A percentile compares a stretch with the other conserved stretches of the same genome.
Conservation (phyloP, 768 basidiomycete genomes). For the Trametes maxima region DNA sequence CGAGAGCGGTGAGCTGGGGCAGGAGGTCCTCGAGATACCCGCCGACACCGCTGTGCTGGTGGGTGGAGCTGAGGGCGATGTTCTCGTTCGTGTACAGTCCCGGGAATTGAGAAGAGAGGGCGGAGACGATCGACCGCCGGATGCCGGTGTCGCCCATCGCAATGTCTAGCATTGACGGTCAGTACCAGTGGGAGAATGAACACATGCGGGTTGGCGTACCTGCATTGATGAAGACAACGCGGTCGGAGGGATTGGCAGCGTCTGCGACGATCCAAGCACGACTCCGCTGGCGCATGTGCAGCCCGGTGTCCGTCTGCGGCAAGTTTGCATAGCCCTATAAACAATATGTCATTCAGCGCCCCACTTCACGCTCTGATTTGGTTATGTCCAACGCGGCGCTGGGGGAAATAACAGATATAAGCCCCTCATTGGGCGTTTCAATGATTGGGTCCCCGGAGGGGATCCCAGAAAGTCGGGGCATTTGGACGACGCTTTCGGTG, state of each 20-base stretch:
- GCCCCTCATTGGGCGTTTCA: too few relatives aligned
- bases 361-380: background rate
- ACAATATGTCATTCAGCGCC: background rate
- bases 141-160: constrained; percentile 82
- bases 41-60: constrained; percentile 77
- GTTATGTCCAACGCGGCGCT: background rate
- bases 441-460: too few relatives aligned
- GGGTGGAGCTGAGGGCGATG: constrained; percentile 74
- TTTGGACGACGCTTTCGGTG: too few relatives aligned
- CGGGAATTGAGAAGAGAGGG: constrained; percentile 58
- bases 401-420: background rate
- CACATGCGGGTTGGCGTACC: constrained; percentile 40
- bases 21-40: constrained; percentile 80
- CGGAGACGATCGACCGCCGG: constrained; percentile 64
- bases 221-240: constrained; percentile 77
- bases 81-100: constrained; percentile 71
- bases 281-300: constrained; percentile 79
- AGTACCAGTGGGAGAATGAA: too few relatives aligned
- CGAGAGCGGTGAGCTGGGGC: constrained; percentile 73
- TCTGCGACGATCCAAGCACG: constrained; percentile 79
- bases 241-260: constrained; percentile 51
- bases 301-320: constrained; percentile 67
- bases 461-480: too few relatives aligned
- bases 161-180: constrained; percentile 51
- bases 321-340: constrained; percentile 66